Base-by-base conservation (phyloP, 1,284 basidiomycete genomes). In the Pascua sp. region DNA sequence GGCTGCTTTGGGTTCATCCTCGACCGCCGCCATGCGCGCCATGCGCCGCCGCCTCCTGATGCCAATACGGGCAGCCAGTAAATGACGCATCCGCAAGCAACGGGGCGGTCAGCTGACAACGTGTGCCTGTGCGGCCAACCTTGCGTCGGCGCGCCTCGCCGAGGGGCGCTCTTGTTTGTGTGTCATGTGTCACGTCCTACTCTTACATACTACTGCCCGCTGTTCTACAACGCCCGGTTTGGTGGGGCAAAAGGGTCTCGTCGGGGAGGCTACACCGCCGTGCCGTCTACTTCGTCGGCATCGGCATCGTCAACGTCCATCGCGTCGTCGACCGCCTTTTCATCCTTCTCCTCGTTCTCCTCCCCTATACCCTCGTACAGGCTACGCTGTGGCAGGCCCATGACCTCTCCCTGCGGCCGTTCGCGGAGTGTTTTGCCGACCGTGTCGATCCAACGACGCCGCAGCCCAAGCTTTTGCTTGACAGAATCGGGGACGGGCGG, bases 351-450 rank as follows among this genome's bases (percentile, higher is more conserved):
- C 66, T 72, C 69, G 36, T 59, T 66, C 11, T 80, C 81, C 61
- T 86, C 85, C 11, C 87, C 87, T 47, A 91, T 75, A 12, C 86
- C 90, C 55, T 83, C 81, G 69, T 83, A 94, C 3, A 92, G 77
- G 72, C 88, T 92, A 75, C 78, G 79, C 71, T 78, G 75, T 2
- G 91, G 90, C 32, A 92, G 77, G 10, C 89, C 89, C 71, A 83
- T 86, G 67, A 90, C 85, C 76, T 59, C 90, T 85, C 11, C 86
- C 83, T 54, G 76, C 73, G 66, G 85, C 80, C 67, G 84, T 80
- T 67, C 74, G 70, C 75, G 89, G 85, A 70, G 91, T 85, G 59
- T 86, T 78, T 16, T 78, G 71, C 49, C 89, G 84, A 93, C 84
- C 16, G 76, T 79, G 49, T 87, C 83, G 12, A 90, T 85, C 86